Conservation (phyloP, 1,139 yeast species). For the Entelexis sorbosivorans region DNA sequence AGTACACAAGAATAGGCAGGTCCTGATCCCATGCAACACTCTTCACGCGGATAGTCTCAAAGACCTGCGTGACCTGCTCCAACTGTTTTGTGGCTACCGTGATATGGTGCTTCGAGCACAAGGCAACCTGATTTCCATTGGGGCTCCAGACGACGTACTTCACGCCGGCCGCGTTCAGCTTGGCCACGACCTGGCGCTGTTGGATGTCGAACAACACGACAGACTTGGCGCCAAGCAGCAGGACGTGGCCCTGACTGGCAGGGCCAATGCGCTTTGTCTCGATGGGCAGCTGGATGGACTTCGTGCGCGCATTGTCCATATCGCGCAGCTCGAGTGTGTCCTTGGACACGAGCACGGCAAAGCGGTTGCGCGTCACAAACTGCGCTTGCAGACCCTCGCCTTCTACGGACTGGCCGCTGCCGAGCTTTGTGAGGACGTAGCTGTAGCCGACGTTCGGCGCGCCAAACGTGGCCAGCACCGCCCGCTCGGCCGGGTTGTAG, state of each 20-base stretch:
- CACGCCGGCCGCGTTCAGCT: constrained; percentile 54
- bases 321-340: constrained; percentile 73
- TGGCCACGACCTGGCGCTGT: constrained; percentile 70
- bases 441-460: constrained; percentile 1
- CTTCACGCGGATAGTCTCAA: constrained; percentile 93
- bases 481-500: constrained; percentile 85
- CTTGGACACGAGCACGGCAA: constrained; percentile 63
- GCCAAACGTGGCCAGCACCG: constrained; percentile 68
- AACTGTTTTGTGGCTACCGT: constrained; percentile 65
- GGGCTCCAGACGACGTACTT: constrained; percentile 66
- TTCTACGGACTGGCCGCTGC: constrained; percentile 55
- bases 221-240: constrained; percentile 58
- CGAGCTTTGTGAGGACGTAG: constrained; percentile 67
- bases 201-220: constrained; percentile 86
- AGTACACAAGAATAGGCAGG: constrained; percentile 69
- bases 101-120: constrained; percentile 84
- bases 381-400: constrained; percentile 82
- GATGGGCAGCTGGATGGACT: constrained; percentile 64
- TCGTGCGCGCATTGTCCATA: constrained; percentile 68
- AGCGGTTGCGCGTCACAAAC: constrained; percentile 88
- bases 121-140: constrained; percentile 80
- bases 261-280: constrained; percentile 60
- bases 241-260: constrained; percentile 71
- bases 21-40: constrained; percentile 97
- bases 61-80: constrained; percentile 72